These are phyloP conservation scores for Gremmenia infestans DNA, from an alignment of 2,329 filamentous ascomycete genomes.

Conservation along the genomic window DNA sequence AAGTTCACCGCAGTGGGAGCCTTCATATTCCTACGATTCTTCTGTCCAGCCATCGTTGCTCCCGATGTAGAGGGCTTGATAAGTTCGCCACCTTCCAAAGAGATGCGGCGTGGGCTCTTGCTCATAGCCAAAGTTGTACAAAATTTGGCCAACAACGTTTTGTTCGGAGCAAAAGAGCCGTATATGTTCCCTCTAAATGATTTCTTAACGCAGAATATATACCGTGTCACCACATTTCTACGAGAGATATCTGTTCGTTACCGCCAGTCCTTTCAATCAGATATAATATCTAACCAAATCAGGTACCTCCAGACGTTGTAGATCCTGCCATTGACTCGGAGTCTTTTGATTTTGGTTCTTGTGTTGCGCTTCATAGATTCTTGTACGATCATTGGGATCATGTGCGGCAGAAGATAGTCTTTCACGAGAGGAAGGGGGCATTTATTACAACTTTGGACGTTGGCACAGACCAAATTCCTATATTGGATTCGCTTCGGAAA, in stretches of 20 bases:
- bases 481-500: slow-evolving; percentile 55
- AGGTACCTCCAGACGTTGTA: slow-evolving; percentile 45
- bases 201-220: slow-evolving; percentile 64
- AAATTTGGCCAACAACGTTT: slow-evolving; percentile 66
- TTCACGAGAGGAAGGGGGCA: slow-evolving; percentile 53
- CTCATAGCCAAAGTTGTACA: slow-evolving; percentile 69
- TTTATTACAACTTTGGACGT: slow-evolving; percentile 51
- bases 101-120: slow-evolving; percentile 62
- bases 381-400: slow-evolving; percentile 70
- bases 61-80: slow-evolving; percentile 65
- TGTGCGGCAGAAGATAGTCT: slow-evolving; percentile 58
- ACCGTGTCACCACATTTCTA: slow-evolving; percentile 60
- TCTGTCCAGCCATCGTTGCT: slow-evolving; percentile 67
- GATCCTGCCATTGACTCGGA: slow-evolving; percentile 42
- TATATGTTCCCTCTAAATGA: slow-evolving; percentile 69
- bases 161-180: slow-evolving; percentile 67
- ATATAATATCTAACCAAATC: slow-evolving; percentile 4
- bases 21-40: slow-evolving; percentile 68
- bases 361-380: slow-evolving; percentile 63
- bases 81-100: slow-evolving; percentile 55
- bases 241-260: slow-evolving; percentile 58
- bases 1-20: slow-evolving; percentile 69
- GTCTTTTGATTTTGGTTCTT: slow-evolving; percentile 66
- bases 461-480: slow-evolving; percentile 47
- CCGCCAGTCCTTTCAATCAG: not conserved